Evolutionary conservation across 176 grass and related monocot species (phyloP).

Genomic region (Tillandsia fasciculata): DNA sequence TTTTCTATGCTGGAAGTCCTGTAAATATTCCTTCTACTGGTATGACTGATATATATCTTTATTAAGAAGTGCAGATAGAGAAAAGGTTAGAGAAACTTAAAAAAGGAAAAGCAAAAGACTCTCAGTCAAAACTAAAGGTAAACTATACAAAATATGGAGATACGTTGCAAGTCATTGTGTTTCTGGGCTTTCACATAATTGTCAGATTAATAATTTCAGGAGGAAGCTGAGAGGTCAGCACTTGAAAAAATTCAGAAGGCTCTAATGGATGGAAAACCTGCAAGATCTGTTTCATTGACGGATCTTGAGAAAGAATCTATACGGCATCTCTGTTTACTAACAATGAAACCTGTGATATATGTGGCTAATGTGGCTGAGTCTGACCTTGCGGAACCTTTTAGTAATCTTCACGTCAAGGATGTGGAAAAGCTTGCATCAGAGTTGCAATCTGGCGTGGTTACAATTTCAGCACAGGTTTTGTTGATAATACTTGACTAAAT

Average conservation of each 20-base stretch:
- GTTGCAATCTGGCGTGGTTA: conserved; percentile 84
- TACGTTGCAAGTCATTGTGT: not conserved
- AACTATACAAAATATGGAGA: not conserved
- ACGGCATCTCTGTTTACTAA: conserved; percentile 75
- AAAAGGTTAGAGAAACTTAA: conserved; percentile 96
- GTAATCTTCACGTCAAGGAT: conserved; percentile 67
- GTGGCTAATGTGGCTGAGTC: conserved; percentile 96
- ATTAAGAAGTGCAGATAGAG: conserved; percentile 64
- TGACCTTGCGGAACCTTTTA: conserved; percentile 70
- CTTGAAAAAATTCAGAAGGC: conserved; percentile 68
- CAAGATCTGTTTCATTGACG: conserved; percentile 72
- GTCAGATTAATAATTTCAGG: conserved; percentile 41
- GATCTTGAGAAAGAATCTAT: conserved; percentile 87
- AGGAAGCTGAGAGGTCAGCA: conserved; percentile 68
- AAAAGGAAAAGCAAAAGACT: conserved; percentile 90
- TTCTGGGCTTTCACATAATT: not conserved
- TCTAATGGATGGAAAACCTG: conserved; percentile 78
- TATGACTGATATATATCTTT: conserved; percentile 4
- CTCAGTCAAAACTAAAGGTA: conserved; percentile 82
- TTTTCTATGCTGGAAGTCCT: conserved; percentile 5
- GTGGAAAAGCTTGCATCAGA: conserved; percentile 67
- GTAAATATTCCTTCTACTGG: not conserved
- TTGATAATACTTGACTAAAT: not conserved
- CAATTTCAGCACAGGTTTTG: conserved; percentile 91
- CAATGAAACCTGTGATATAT: conserved; percentile 97